A percentile compares a stretch with the other conserved stretches of the same genome.
phyloP scores from a whole-genome alignment of 2,329 filamentous ascomycete species.

The Claviceps sp. region DNA sequence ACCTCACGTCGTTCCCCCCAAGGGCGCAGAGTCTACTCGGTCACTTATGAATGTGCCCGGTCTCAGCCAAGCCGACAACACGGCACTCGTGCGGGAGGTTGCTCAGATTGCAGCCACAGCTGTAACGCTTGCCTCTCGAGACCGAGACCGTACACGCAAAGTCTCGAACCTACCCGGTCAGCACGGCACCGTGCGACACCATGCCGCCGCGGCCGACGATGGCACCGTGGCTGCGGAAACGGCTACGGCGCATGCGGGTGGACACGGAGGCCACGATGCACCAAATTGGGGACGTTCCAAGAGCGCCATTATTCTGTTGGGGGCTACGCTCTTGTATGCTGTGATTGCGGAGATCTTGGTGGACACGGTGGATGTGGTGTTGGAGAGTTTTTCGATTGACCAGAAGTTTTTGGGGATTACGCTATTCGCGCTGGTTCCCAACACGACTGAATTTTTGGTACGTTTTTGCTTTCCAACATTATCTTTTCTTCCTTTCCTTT shows the following conservation, averaged over 20 bases:
- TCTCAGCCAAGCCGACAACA: constrained; percentile 71
- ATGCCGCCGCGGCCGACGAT: constrained; percentile 19
- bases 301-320: constrained; percentile 77
- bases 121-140: constrained; percentile 72
- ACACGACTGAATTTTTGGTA: constrained; percentile 94
- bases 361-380: constrained; percentile 90
- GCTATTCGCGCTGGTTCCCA: constrained; percentile 89
- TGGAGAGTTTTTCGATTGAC: constrained; percentile 81
- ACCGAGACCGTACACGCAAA: constrained; percentile 33
- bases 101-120: constrained; percentile 90
- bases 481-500: neutral
- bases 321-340: constrained; percentile 85
- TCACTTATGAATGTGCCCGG: constrained; percentile 46
- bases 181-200: constrained; percentile 15
- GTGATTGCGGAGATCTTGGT: constrained; percentile 94
- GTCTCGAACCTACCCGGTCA: constrained; percentile 18
- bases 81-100: constrained; percentile 68
- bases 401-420: constrained; percentile 97
- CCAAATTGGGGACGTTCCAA: constrained; percentile 94
- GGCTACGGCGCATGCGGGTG: constrained; percentile 19
- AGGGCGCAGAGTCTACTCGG: constrained; percentile 30
- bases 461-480: constrained; percentile 17
- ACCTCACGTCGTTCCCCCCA: constrained; percentile 68
- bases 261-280: constrained; percentile 78
- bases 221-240: constrained; percentile 16